Evolutionary conservation across 2,329 filamentous ascomycete genomes (phyloP).

Genomic region (Nigrospora sphaerica): DNA sequence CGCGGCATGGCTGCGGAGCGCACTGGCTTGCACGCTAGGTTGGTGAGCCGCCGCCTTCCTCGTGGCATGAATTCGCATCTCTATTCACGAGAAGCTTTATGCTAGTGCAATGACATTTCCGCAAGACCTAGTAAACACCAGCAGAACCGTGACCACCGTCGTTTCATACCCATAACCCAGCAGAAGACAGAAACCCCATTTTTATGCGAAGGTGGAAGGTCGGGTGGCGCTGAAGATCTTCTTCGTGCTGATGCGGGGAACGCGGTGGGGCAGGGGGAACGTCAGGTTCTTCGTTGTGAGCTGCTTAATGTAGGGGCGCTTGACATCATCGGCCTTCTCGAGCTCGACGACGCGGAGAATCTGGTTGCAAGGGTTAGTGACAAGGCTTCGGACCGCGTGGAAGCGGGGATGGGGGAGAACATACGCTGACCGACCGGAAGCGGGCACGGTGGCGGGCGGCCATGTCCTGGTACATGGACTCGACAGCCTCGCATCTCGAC

Average conservation of each 20-base stretch:
- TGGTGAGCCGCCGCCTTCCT: too few relatives aligned
- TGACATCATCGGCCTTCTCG: slow-evolving; percentile 89
- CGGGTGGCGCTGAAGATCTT: slow-evolving; percentile 91
- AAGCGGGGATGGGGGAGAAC: slow-evolving; percentile 29
- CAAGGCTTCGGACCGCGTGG: neutral
- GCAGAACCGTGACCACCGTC: slow-evolving; percentile 32
- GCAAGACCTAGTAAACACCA: slow-evolving; percentile 34
- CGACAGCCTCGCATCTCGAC: slow-evolving; percentile 89
- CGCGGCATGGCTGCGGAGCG: too few relatives aligned
- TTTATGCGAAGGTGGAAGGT: slow-evolving; percentile 97
- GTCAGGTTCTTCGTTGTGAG: slow-evolving; percentile 89
- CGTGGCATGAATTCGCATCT: neutral
- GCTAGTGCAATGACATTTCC: slow-evolving; percentile 9
- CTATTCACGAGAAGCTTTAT: slow-evolving; percentile 7
- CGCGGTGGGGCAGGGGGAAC: slow-evolving; percentile 98
- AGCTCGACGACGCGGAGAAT: slow-evolving; percentile 98
- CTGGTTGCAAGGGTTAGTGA: slow-evolving; percentile 39
- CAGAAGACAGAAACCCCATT: slow-evolving; percentile 41
- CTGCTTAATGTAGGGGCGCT: slow-evolving; percentile 99
- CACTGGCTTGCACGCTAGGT: too few relatives aligned
- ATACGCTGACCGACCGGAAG: slow-evolving; percentile 97
- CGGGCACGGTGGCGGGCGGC: slow-evolving; percentile 95
- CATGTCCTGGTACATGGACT: slow-evolving; percentile 99
- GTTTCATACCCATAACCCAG: slow-evolving; percentile 37
- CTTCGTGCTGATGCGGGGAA: slow-evolving; percentile 73